A percentile compares a stretch with the other conserved stretches of the same genome.
Evolutionary conservation across 2,329 filamentous ascomycete species (phyloP).

Genomic region (Teratosphaeria nubilosa): DNA sequence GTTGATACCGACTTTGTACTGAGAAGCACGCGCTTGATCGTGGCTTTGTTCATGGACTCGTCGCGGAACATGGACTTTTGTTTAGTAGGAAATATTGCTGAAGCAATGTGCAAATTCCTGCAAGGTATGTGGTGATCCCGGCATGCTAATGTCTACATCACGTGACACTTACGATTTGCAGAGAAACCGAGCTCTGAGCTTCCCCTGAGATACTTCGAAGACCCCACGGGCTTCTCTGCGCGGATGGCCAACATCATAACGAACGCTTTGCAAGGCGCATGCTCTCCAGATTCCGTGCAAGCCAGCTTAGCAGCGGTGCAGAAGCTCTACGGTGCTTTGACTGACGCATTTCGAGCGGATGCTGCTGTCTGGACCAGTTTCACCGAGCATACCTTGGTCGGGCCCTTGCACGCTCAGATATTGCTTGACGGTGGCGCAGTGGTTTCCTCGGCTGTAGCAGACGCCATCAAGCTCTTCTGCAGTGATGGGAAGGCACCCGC

Average conservation of each 20-base stretch:
- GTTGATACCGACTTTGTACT: constrained; percentile 19
- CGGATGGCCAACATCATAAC: constrained; percentile 11
- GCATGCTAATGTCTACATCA: not conserved
- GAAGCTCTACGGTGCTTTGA: constrained; percentile 2
- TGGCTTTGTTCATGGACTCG: constrained; percentile 14
- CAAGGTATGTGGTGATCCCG: constrained; percentile 8
- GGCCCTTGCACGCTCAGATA: constrained; percentile 27
- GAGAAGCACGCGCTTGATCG: constrained; percentile 17
- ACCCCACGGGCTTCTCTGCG: constrained; percentile 11
- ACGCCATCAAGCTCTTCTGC: constrained; percentile 15
- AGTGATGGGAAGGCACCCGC: constrained; percentile 8
- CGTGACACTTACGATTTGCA: constrained; percentile 7
- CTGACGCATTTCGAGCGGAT: constrained; percentile 5
- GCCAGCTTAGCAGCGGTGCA: not conserved
- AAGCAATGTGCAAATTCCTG: constrained; percentile 16
- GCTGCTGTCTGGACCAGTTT: constrained; percentile 19
- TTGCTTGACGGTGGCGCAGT: constrained; percentile 12
- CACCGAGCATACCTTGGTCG: constrained; percentile 12
- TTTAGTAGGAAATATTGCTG: constrained; percentile 8
- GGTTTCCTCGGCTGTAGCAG: constrained; percentile 8
- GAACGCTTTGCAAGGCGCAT: not conserved
- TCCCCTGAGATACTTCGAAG: constrained; percentile 12
- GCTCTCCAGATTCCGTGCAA: not conserved
- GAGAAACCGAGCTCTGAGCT: constrained; percentile 7
- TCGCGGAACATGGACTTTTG: constrained; percentile 3